Base-by-base conservation (phyloP, 2,329 filamentous ascomycete genomes). In the Sporothrix curviconia region DNA sequence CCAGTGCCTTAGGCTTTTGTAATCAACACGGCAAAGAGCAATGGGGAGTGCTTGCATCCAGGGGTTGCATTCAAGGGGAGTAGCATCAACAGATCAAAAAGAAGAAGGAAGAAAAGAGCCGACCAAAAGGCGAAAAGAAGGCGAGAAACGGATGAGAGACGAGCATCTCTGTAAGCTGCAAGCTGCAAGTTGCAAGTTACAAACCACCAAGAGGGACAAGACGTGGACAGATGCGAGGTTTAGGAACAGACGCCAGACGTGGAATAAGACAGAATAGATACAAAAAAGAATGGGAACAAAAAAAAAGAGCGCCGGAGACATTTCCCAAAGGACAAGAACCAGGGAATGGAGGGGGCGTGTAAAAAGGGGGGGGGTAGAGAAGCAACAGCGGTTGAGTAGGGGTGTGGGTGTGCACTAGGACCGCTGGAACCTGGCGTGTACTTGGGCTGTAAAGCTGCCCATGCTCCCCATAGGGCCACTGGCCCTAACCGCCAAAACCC, bases 261-360 rank as follows among this genome's bases (percentile, higher is more conserved):
- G 25, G n/a, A 24, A 32, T 14, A 12, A 28, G 19, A 37, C 28
- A 42, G 6, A 44, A 53, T 14, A 47, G 30, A 53, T 15, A 32
- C 12, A 28, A 42, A 43, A n/a, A 40, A 37, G 19, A 24, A 55
- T 36, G 25, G n/a, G 3, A 39, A 4, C 7, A 25, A 5, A n/a
- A 12, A 7, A 22, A 32, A 56, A 25, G 14, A 19, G 19, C 36
- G 30, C 25, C 53, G 39, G 46, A 39, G 47, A 14, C 32, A 53
- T 47, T 51, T 14, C 32, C 37, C 32, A 32, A 6, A 30, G 22
- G 14, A 14, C 32, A 40, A 34, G 42, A 44, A 19, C 36, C 11
- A 34, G 37, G 55, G 7, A 19, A 37, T 50, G 56, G 56, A 50
- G 51, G 56, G 56, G 56, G 56, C 15, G 55, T 58, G 56, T 53